Percentiles rank a stretch among this genome's conserved stretches.
phyloP scores from a whole-genome alignment of 768 basidiomycete genomes.

The Pisolithus marmoratus region DNA sequence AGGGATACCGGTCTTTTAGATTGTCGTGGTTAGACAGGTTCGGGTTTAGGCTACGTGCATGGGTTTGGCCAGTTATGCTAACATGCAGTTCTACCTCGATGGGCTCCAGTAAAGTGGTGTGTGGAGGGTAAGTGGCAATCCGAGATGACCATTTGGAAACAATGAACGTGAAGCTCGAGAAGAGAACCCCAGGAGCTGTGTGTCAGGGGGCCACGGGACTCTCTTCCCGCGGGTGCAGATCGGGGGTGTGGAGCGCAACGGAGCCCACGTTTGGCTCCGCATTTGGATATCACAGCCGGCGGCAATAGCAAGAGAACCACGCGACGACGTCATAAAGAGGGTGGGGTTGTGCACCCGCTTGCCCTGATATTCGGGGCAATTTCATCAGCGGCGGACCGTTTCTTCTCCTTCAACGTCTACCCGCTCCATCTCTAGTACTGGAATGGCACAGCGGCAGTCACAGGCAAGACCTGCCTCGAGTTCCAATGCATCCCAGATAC shows the following conservation, averaged over 20 bases:
- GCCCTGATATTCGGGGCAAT: not conserved
- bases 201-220: not conserved
- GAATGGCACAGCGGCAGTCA: not conserved
- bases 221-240: not conserved
- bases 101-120: too few relatives aligned
- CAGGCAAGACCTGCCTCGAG: not conserved
- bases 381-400: not conserved
- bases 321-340: constrained; percentile 21
- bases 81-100: too few relatives aligned
- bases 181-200: too few relatives aligned
- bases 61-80: too few relatives aligned
- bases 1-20: too few relatives aligned
- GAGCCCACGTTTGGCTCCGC: not conserved
- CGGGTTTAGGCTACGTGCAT: too few relatives aligned
- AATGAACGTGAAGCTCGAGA: too few relatives aligned
- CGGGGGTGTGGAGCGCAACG: not conserved
- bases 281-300: constrained; percentile 1
- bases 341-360: too few relatives aligned
- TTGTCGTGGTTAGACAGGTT: too few relatives aligned
- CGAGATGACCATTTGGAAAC: too few relatives aligned
- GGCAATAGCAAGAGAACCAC: not conserved
- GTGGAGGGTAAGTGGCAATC: too few relatives aligned
- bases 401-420: not conserved
- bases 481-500: not conserved
- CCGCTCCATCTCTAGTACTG: not conserved